Base-by-base conservation (phyloP, 2,329 filamentous ascomycete genomes). In the Nigrospora sphaerica region DNA sequence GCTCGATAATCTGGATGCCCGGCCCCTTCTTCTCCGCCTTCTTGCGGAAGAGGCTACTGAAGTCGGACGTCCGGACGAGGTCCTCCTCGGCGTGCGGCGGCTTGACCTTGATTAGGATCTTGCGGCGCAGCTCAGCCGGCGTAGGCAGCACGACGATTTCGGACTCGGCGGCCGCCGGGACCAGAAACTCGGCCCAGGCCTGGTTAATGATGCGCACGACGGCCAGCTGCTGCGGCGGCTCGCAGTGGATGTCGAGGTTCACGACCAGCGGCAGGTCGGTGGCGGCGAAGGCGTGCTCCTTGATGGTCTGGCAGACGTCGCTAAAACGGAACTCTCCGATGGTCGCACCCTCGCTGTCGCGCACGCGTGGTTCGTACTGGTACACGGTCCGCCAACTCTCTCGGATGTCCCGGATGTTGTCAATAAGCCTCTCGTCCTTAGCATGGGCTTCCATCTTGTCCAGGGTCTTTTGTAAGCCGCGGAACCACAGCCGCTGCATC, bases 151-250 rank as follows among this genome's bases (percentile, higher is more conserved):
- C 56, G 12, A 65, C 62, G 10, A 69, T 65, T 6, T 28, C 23
- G 23, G 23, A 5, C 0, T 80, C 70, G n/a, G 64, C 59, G 6
- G 61, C 77, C 42, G 67, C 70, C 18, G 68, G 61, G 1, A 84
- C 75, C 2, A 95, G 72, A 9, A 97, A 71, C 1, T 75, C 83
- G 14, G 74, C 74, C 88, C 90, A 97, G 23, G 81, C 80, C 51
- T 93, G 80, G 52, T 82, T 76, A 81, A 97, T 96, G 57, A 97
- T 95, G 50, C 86, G 77, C 5, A 95, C 89, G 88, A 97, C 95
- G 47, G 84, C 77, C 53, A 86, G 78, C 63, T 97, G 92, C 66
- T 97, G 92, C 47, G 85, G 77, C 0, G 80, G 68, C 50, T 74
- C 75, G 52, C 89, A 89, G 68, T 97, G 93, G 0, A 96, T 88